Conservation (phyloP, 2,329 filamentous ascomycete genomes). For the Daldinia sp. region DNA sequence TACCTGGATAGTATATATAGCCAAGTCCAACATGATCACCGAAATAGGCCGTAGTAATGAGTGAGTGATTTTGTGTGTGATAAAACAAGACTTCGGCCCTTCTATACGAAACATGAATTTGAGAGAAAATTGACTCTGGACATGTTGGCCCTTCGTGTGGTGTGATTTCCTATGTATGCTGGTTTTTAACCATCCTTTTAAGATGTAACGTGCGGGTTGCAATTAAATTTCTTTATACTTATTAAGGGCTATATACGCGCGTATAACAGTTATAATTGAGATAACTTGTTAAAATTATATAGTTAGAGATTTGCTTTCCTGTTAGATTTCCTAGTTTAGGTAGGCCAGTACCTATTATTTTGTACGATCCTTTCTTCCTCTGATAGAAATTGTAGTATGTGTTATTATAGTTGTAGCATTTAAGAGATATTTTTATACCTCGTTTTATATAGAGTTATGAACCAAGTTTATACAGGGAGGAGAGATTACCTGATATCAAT, state of each 20-base stretch:
- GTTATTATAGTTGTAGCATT: too few relatives aligned
- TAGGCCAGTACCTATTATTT: too few relatives aligned
- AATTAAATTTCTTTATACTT: neutral
- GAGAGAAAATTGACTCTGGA: neutral
- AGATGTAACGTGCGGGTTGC: neutral
- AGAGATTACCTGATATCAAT: too few relatives aligned
- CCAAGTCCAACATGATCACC: neutral
- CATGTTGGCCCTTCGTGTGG: neutral
- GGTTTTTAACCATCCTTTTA: neutral
- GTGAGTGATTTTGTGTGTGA: neutral
- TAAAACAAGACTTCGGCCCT: neutral
- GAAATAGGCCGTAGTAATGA: constrained; percentile 4
- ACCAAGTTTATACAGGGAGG: too few relatives aligned
- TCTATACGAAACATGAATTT: constrained; percentile 1
- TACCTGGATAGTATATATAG: constrained; percentile 7
- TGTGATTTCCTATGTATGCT: neutral
- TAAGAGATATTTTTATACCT: too few relatives aligned
- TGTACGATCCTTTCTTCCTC: too few relatives aligned
- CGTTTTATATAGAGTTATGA: too few relatives aligned
- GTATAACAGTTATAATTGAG: neutral
- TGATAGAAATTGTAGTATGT: too few relatives aligned
- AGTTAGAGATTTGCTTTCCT: too few relatives aligned
- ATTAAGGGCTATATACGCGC: neutral
- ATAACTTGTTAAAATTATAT: neutral
- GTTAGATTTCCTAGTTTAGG: too few relatives aligned